Evolutionary conservation across 345 rosid genomes (phyloP), one percentile per base, ranked within the genome.

Genomic region (Aquilaria malaccensis): DNA sequence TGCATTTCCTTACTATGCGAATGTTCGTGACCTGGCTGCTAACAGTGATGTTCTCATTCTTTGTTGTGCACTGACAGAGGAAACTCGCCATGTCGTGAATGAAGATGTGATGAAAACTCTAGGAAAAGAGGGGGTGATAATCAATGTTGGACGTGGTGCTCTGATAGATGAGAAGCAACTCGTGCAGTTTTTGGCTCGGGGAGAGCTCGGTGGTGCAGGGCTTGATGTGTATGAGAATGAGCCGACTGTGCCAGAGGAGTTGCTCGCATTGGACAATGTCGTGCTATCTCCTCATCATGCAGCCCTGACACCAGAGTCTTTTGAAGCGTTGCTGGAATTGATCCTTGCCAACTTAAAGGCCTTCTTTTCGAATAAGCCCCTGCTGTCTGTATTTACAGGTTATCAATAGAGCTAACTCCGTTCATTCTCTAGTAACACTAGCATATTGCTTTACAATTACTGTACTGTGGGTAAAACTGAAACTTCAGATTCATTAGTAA

Each of bases 201-300:
- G 80, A 33, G 76, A 79, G 64, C 66, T 72, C 43, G 65, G 66
- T 31, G 78, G 80, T 52, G 80, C 69, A 15, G 80, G 80, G 1
- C 69, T 79, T 48, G 83, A 75, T 61, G 79, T 79, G 69, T 79
- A 75, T 59, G 73, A 75, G 73, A 55, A 75, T 48, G 80, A 75
- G 56, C 83, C 77, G 22, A 6, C 61, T 57, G 69, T 75, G 65
- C 76, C 76, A 11, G 12, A 56, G 31, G 65, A 70, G 56, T 57
- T 76, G 0, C 56, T 64, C 13, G 41, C 50, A 1, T 59, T 72
- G 66, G 75, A 75, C 22, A 79, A 75, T 43, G 71, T 73, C 46
- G 83, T 76, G 15, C 29, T 79, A 32, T 76, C 80, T 13, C 76
- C 78, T 0, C 78, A 72, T 54, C 11, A 49, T 5, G 80, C 78